Evolutionary conservation across 2,329 filamentous ascomycete species (phyloP).

Genomic region (Botrytis medusae): DNA sequence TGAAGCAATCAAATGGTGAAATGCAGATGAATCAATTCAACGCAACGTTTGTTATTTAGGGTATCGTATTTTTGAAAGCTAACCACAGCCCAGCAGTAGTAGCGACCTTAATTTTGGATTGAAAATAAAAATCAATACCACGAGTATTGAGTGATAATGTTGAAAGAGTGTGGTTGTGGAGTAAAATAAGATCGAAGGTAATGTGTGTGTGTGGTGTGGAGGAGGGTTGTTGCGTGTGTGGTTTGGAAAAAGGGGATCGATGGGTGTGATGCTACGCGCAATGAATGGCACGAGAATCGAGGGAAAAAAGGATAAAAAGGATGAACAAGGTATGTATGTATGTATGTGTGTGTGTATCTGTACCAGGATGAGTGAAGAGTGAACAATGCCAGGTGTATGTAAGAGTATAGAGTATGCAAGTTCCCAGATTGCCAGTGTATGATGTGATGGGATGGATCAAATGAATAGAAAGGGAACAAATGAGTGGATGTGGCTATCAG

Average conservation of each 20-base stretch:
- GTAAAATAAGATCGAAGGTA: not conserved
- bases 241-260: conserved; percentile 10
- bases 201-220: not conserved
- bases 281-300: conserved; percentile 1
- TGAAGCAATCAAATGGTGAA: not conserved
- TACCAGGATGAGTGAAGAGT: not conserved
- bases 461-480: not conserved
- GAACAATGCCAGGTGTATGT: not conserved
- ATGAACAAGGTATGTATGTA: not conserved
- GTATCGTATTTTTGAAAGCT: conserved; percentile 6
- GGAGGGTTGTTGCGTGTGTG: not conserved
- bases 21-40: conserved; percentile 4
- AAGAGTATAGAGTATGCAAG: not conserved
- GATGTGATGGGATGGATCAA: not conserved
- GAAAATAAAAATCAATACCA: not conserved
- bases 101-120: not conserved
- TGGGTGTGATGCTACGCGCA: conserved; percentile 13
- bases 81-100: conserved; percentile 23
- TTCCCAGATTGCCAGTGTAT: conserved; percentile 3
- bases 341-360: not conserved
- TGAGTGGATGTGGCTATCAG: conserved; percentile 15
- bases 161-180: conserved; percentile 6
- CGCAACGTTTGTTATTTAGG: not conserved
- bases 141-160: not conserved
- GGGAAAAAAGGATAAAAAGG: conserved; percentile 9